Evolutionary conservation across 2,329 filamentous ascomycete species (phyloP), one percentile per base, ranked within the genome.

Genomic region (Phyllosticta capitalensis): DNA sequence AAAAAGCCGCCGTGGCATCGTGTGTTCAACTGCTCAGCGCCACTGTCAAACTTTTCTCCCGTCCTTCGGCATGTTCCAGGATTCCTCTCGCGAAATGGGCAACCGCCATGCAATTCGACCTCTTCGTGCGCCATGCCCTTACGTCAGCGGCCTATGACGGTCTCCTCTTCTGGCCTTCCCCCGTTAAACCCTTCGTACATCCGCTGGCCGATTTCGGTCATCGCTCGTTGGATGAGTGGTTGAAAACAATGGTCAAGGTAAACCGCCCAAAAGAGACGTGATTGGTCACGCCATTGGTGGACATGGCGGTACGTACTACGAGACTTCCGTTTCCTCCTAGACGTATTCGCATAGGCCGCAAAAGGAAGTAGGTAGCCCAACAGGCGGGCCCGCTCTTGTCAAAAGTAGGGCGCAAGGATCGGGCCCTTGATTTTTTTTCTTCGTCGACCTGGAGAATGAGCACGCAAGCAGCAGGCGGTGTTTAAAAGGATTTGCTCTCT

Each of bases 361-460:
- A 45, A 45, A 19, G 38, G 38, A 45, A 19, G 6, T n/a, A n/a
- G 38, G 14, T n/a, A n/a, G 38, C 2, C 14, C 14, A 45, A 19
- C 17, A 45, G 51, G 52, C n/a, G 53, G 58, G 28, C 52, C 52
- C 58, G 52, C 58, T 55, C 48, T 52, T 50, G 53, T 60, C 53
- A 17, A 45, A 45, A 12, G 19, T 48, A 60, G 58, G 58, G 58
- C 58, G 58, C 48, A 48, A 52, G 24, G 33, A n/a, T 3, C 14
- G 5, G 17, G 14, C 5, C 17, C 6, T n/a, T 45, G 5, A 6
- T 19, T n/a, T 6, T 14, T 24, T 19, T 17, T 28, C 51, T 7
- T 28, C 10, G 33, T 45, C 52, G 51, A 33, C 21, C 52, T 45
- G 54, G 55, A 59, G 54, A 60, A 26, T 26, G 20, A 52, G 49